Conservation (phyloP, 495 filamentous ascomycete genomes). For the Neurospora africana region DNA sequence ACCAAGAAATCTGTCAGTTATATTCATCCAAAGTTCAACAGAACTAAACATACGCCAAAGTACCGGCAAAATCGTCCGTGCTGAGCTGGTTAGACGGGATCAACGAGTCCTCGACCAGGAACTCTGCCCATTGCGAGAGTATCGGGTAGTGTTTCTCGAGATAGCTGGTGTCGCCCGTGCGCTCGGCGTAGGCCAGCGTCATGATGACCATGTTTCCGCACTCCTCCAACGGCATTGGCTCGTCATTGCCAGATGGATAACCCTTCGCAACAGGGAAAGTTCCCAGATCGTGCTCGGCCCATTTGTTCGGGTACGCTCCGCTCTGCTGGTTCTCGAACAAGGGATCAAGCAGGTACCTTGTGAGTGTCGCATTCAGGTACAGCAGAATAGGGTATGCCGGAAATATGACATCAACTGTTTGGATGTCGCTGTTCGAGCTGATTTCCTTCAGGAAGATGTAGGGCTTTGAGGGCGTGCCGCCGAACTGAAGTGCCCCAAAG, state of each 20-base stretch:
- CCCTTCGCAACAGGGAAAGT: conserved; percentile 89
- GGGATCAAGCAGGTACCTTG: conserved; percentile 81
- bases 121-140: conserved; percentile 80
- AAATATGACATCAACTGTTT: conserved; percentile 96
- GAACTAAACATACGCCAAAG: conserved; percentile 39
- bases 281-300: conserved; percentile 85
- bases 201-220: conserved; percentile 95
- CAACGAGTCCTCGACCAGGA: conserved; percentile 70
- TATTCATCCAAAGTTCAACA: neutral
- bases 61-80: conserved; percentile 90
- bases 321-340: conserved; percentile 83
- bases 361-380: conserved; percentile 73
- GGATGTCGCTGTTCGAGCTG: conserved; percentile 82
- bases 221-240: conserved; percentile 92
- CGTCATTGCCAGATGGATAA: conserved; percentile 71
- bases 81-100: conserved; percentile 78
- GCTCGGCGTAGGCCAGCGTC: conserved; percentile 53
- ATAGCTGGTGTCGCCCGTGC: conserved; percentile 31
- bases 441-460: conserved; percentile 92
- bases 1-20: neutral
- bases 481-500: conserved; percentile 76
- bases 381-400: conserved; percentile 82
- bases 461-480: conserved; percentile 64
- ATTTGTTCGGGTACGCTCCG: conserved; percentile 79
- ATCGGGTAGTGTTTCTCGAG: conserved; percentile 52